Evolutionary conservation across 1,284 basidiomycete genomes (phyloP), one percentile per base, ranked within the genome.

Genomic region (Chondrostereum purpureum): DNA sequence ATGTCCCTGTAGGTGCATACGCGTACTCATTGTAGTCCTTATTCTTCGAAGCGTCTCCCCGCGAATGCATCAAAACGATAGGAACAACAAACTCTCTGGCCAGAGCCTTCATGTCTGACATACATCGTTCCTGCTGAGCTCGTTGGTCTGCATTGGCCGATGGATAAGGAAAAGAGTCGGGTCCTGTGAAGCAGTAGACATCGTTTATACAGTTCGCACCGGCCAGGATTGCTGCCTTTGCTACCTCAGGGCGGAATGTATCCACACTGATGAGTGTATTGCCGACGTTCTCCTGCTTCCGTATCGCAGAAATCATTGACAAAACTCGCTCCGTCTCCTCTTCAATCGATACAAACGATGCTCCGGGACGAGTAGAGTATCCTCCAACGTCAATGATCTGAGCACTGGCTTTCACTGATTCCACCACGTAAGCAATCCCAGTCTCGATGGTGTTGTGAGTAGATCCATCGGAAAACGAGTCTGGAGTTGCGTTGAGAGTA

Each of bases 171-270:
- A 78, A 83, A 6, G 60, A 59, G 19, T 69, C 65, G 0, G 78
- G 78, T 0, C 88, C 89, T 10, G 76, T 72, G 50, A 92, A 90
- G 1, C 85, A 87, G 50, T 88, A 80, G 0, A 99, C 92, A 57
- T 99, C 95, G 65, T 99, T 98, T 69, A 99, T 88, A 59, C 92
- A 88, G 56, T 86, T 90, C 8, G 91, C 94, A 0, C 96, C 95
- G 0, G 89, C 92, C 4, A 69, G 65, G 4, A 97, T 69, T 0
- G 91, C 88, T 0, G 77, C 78, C 43, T 74, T 66, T 0, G 94
- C 93, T 0, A 99, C 94, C 1, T 78, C 69, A 27, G 82, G 75
- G 3, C 94, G 84, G 72, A 96, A 98, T 0, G 96, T 98, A 63
- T 99, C 94, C 33, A 99, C 72, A 45, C 90, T 94, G 55, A 99